phyloP scores from a whole-genome alignment of 148 eudicot species.

The Gaultheria prostrata region DNA sequence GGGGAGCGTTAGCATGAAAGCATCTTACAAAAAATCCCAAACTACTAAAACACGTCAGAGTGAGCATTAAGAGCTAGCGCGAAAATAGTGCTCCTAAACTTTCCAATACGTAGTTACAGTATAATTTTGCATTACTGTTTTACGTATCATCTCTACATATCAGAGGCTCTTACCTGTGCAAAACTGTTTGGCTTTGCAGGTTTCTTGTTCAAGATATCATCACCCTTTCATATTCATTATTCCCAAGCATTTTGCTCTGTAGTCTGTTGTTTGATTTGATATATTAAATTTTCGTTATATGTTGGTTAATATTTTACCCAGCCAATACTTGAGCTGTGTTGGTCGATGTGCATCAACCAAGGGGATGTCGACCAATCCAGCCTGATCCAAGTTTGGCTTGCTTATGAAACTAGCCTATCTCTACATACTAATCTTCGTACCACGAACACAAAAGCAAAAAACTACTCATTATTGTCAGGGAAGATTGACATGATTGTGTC shows the following conservation, averaged over 20 bases:
- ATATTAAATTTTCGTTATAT: background rate
- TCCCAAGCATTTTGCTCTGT: background rate
- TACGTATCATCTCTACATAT: background rate
- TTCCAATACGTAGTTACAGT: background rate
- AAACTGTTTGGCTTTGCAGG: conserved; percentile 11
- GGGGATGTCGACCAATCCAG: conserved; percentile 21
- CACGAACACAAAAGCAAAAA: background rate
- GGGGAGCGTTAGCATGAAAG: too few species aligned
- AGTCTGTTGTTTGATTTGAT: background rate
- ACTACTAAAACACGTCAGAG: too few species aligned
- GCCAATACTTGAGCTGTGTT: conserved; percentile 17
- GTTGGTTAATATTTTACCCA: background rate
- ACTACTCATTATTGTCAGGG: background rate
- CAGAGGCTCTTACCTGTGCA: background rate
- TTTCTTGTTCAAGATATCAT: background rate
- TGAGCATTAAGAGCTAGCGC: too few species aligned
- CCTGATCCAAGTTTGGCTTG: background rate
- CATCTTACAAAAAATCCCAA: too few species aligned
- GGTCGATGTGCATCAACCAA: conserved; percentile 26
- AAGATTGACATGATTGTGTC: background rate
- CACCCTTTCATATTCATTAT: conserved; percentile 1
- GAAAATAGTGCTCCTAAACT: background rate
- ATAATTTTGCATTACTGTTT: background rate
- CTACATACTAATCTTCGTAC: background rate
- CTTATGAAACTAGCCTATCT: background rate